A percentile compares a stretch with the other conserved stretches of the same genome.
Evolutionary conservation across 352 stramenopile genomes (phyloP).

Genomic region (Phytophthora sp.): DNA sequence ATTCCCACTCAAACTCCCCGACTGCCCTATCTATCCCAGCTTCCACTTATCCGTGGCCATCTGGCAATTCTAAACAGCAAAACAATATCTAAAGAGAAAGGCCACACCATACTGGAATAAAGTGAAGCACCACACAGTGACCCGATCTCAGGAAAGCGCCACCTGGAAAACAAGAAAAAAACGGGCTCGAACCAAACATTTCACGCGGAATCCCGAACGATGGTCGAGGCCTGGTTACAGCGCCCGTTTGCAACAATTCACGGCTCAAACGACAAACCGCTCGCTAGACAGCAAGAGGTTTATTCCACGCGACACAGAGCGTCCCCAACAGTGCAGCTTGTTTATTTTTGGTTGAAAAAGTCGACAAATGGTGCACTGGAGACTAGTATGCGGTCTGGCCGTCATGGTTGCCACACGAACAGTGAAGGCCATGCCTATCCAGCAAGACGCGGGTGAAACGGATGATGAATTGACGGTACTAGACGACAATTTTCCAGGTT

Average conservation of each 20-base stretch:
- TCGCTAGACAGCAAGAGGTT: conserved; percentile 35
- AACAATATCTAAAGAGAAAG: conserved; percentile 26
- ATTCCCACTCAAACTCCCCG: conserved; percentile 32
- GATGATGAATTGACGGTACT: conserved; percentile 37
- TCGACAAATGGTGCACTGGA: conserved; percentile 42
- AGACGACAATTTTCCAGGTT: conserved; percentile 39
- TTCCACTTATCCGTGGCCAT: conserved; percentile 33
- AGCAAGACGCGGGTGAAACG: conserved; percentile 33
- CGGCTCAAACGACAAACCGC: conserved; percentile 44
- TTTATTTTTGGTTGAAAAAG: too few species aligned
- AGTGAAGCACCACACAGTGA: conserved; percentile 21
- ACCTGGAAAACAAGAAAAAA: conserved; percentile 43
- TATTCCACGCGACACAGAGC: conserved; percentile 32
- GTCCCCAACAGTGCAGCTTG: conserved; percentile 25
- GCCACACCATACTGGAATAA: conserved; percentile 26
- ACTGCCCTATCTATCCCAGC: conserved; percentile 32
- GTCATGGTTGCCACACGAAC: conserved; percentile 19
- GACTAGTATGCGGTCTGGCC: conserved; percentile 31
- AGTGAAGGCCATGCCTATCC: conserved; percentile 29
- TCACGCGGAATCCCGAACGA: conserved; percentile 17
- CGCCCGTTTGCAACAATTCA: conserved; percentile 22
- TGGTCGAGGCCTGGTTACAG: conserved; percentile 24
- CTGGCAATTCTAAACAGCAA: conserved; percentile 34
- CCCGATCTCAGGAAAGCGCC: conserved; percentile 43
- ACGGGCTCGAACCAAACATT: conserved; percentile 27